Percentiles rank a stretch among this genome's conserved stretches.
phyloP scores from a whole-genome alignment of 2,329 filamentous ascomycete genomes.

The Diaporthe longicolla region DNA sequence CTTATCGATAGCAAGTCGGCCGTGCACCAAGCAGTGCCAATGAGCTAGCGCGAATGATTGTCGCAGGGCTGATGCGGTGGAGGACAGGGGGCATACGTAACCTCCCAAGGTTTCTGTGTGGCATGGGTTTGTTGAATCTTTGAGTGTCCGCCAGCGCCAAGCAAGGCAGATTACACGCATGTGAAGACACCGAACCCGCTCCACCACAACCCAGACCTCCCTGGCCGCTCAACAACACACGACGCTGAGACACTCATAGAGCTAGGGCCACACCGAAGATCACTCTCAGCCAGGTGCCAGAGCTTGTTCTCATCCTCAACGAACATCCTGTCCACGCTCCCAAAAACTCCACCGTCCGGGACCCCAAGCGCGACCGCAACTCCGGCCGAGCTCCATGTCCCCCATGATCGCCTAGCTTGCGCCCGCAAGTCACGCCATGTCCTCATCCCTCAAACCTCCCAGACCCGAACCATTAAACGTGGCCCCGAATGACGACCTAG shows the following conservation, averaged over 20 bases:
- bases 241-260: slow-evolving; percentile 4
- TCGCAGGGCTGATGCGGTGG: slow-evolving; percentile 29
- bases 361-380: slow-evolving; percentile 5
- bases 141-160: slow-evolving; percentile 6
- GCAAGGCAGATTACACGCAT: slow-evolving; percentile 33
- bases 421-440: slow-evolving; percentile 59
- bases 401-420: slow-evolving; percentile 40
- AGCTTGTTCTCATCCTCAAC: slow-evolving; percentile 9
- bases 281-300: slow-evolving; percentile 29
- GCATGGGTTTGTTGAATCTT: slow-evolving; percentile 26
- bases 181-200: slow-evolving; percentile 38
- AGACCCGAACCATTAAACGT: slow-evolving; percentile 48
- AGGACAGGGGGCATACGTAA: slow-evolving; percentile 17
- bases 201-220: slow-evolving; percentile 7
- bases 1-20: slow-evolving; percentile 27
- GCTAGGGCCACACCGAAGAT: slow-evolving; percentile 7
- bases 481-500: slow-evolving; percentile 46
- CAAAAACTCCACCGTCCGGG: slow-evolving; percentile 3
- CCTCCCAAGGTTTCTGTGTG: background rate
- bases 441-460: slow-evolving; percentile 59
- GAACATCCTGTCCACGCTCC: background rate
- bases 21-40: background rate
- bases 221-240: slow-evolving; percentile 26
- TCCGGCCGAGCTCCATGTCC: slow-evolving; percentile 25
- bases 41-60: slow-evolving; percentile 7